phyloP scores from a whole-genome alignment of 225 moss, liverwort and hornwort genomes.

The Bryum argenteum region DNA sequence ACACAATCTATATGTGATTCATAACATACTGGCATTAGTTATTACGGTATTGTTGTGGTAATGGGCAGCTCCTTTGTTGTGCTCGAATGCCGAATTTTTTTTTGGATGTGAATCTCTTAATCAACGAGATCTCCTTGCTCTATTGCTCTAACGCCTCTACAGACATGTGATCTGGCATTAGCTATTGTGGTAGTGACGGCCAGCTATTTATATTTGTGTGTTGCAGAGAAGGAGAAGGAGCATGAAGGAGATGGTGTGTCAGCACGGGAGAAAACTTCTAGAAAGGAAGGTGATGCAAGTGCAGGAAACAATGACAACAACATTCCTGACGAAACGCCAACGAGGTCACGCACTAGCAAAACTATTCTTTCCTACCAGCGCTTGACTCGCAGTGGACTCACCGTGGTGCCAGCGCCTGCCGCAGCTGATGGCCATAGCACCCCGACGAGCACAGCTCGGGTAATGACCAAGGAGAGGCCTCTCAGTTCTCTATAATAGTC shows the following conservation, averaged over 20 bases:
- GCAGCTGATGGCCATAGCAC: slow-evolving; percentile 21
- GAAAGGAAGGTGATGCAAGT: slow-evolving; percentile 23
- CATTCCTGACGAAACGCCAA: slow-evolving; percentile 7
- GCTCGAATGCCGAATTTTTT: too few species aligned
- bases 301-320: slow-evolving; percentile 21
- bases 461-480: slow-evolving; percentile 11
- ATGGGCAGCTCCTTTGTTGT: too few species aligned
- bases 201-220: background rate
- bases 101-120: too few species aligned
- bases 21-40: background rate
- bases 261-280: slow-evolving; percentile 13
- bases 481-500: slow-evolving; percentile 12
- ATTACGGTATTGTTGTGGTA: too few species aligned
- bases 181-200: too few species aligned
- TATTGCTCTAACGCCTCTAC: too few species aligned
- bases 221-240: slow-evolving; percentile 38
- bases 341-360: slow-evolving; percentile 25
- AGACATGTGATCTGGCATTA: too few species aligned
- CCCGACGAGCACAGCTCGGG: slow-evolving; percentile 30
- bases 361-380: slow-evolving; percentile 30
- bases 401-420: slow-evolving; percentile 10
- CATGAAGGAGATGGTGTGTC: slow-evolving; percentile 18
- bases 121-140: too few species aligned
- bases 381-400: slow-evolving; percentile 19
- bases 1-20: background rate